Evolutionary conservation across 116 monocot species (phyloP), one percentile per base, ranked within the genome.

Genomic region (Phalaenopsis hybrid): DNA sequence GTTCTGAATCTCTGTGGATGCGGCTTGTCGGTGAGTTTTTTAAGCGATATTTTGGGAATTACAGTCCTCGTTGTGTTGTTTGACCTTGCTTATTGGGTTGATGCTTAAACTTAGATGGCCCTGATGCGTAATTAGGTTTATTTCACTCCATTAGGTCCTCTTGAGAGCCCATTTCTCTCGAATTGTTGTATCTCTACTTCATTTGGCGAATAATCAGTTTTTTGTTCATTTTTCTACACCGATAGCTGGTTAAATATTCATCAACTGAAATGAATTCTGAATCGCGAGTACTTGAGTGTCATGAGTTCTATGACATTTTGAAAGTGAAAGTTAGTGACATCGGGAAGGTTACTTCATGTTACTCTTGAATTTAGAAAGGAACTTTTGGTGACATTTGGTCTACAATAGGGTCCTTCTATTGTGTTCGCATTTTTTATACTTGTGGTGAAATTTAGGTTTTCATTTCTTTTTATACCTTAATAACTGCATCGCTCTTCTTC

Each of bases 11-110:
- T 99, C 18, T 88, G 87, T 79, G 89, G 89, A n/a, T 95, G 93
- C 43, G 93, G 98, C 72, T 85, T 99, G 61, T 85, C 85, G 84
- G 98, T 99, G 81, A 89, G 91, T 12, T 44, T 7, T n/a, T 23
- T 45, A 4, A 4, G 51, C 12, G n/a, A 37, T 45, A 4, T 85
- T 41, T 31, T 75, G 43, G 44, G 15, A 16, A 20, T 85, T 55
- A 0, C 55, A 55, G 55, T 55, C 16, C 55, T 55, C 55, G 63
- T 12, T 51, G 51, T 28, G 2, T 20, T 43, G 63, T 2, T 77
- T 73, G 8, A 34, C 11, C 41, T 70, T 67, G 3, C 74, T 51
- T 67, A 44, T 44, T 68, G 59, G 3, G 20, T 82, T 43, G 23
- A 76, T 13, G 8, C 37, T 17, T 0, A 72, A 72, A 34, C 41